These are phyloP conservation scores for Sonneratia alba DNA, from an alignment of 345 rosid species.

Conservation along the genomic window DNA sequence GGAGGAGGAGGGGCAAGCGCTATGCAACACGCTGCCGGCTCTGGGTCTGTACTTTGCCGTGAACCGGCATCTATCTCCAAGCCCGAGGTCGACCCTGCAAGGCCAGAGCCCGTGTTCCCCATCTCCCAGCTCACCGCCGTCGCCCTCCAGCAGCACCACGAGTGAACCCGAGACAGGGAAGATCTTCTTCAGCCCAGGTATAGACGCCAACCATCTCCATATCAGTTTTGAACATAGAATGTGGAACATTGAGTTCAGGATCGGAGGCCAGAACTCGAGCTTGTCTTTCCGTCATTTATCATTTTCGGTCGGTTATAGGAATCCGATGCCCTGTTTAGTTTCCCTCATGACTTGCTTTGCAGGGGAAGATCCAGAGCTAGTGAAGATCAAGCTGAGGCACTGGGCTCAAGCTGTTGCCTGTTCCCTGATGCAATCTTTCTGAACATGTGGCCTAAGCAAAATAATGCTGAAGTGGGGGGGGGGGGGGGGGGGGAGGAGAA, in stretches of 20 bases:
- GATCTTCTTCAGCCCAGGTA: constrained; percentile 76
- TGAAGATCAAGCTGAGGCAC: constrained; percentile 74
- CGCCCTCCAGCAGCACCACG: constrained; percentile 58
- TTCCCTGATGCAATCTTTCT: constrained; percentile 47
- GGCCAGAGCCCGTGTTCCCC: constrained; percentile 25
- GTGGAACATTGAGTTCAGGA: not conserved
- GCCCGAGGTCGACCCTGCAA: constrained; percentile 63
- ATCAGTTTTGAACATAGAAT: not conserved
- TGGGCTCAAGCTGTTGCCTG: constrained; percentile 99
- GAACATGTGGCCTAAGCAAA: constrained; percentile 2
- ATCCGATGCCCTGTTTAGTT: not conserved
- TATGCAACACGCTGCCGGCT: constrained; percentile 75
- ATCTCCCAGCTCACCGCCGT: constrained; percentile 36
- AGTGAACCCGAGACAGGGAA: constrained; percentile 59
- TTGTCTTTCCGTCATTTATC: not conserved
- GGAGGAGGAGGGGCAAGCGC: constrained; percentile 64
- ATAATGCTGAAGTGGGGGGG: not conserved
- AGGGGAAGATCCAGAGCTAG: constrained; percentile 70
- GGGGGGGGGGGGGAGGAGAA: not conserved
- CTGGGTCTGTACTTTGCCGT: constrained; percentile 87
- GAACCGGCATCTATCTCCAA: constrained; percentile 59
- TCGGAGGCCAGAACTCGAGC: not conserved
- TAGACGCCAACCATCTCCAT: not conserved
- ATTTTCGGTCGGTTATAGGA: no score
- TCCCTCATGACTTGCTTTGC: constrained; percentile 3